phyloP scores from a whole-genome alignment of 2,329 filamentous ascomycete species.

The Fusarium staphyleae region DNA sequence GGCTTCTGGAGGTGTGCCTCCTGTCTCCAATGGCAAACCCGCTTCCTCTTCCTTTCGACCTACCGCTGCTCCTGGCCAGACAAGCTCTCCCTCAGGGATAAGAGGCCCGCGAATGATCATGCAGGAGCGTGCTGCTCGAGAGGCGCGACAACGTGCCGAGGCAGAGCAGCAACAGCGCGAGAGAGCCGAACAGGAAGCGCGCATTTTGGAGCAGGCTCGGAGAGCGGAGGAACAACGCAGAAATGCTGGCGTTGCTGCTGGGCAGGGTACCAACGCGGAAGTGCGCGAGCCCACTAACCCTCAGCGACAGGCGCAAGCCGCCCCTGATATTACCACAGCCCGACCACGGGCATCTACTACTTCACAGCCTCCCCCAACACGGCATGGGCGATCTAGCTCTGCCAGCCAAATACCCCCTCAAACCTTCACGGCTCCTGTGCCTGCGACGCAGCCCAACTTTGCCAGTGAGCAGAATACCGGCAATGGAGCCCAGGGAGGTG shows the following conservation, averaged over 20 bases:
- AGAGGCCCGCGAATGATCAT: slow-evolving; percentile 90
- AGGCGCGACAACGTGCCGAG: slow-evolving; percentile 73
- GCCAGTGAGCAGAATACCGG: slow-evolving; percentile 28
- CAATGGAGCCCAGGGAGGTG: slow-evolving; percentile 22
- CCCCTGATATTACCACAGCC: slow-evolving; percentile 38
- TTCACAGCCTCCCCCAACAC: slow-evolving; percentile 36
- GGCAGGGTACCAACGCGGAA: slow-evolving; percentile 43
- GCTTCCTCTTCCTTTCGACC: slow-evolving; percentile 53
- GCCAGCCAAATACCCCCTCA: slow-evolving; percentile 31
- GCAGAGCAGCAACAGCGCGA: slow-evolving; percentile 67
- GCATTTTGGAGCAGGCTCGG: slow-evolving; percentile 62
- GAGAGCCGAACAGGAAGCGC: slow-evolving; percentile 64
- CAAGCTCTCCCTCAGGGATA: slow-evolving; percentile 69
- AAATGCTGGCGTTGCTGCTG: slow-evolving; percentile 58
- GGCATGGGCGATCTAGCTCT: slow-evolving; percentile 28
- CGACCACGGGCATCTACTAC: slow-evolving; percentile 40
- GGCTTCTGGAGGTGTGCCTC: slow-evolving; percentile 62
- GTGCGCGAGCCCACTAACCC: slow-evolving; percentile 46
- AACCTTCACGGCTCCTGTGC: slow-evolving; percentile 28
- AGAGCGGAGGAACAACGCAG: slow-evolving; percentile 63
- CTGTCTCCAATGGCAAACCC: slow-evolving; percentile 63
- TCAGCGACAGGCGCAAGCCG: slow-evolving; percentile 41
- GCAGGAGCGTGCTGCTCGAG: slow-evolving; percentile 81
- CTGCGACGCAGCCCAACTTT: slow-evolving; percentile 27
- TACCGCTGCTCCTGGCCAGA: slow-evolving; percentile 57